Conservation (phyloP, 106 monocot genomes). For the Agapanthus africanus region DNA sequence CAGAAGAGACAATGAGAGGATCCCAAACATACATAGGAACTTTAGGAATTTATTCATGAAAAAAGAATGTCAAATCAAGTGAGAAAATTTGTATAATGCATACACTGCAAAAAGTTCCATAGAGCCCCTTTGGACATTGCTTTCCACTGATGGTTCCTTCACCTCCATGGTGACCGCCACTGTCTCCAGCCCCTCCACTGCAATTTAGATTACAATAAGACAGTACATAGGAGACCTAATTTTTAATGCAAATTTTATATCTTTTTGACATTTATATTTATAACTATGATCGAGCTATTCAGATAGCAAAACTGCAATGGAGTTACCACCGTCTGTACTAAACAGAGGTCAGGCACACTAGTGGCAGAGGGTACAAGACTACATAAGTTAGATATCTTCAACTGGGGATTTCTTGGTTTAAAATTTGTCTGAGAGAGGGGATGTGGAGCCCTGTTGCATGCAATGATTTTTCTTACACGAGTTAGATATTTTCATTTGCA, state of each 20-base stretch:
- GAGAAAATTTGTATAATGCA: conserved; percentile 9
- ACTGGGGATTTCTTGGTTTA: not conserved
- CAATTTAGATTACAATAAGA: not conserved
- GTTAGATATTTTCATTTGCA: too few relatives aligned
- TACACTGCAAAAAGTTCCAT: conserved; percentile 91
- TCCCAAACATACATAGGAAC: not conserved
- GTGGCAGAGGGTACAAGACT: not conserved
- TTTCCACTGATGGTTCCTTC: conserved; percentile 81
- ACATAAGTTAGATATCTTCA: not conserved
- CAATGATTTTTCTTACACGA: too few relatives aligned
- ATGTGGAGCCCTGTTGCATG: too few relatives aligned
- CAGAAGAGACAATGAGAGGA: not conserved
- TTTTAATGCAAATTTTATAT: not conserved
- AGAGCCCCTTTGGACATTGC: conserved; percentile 77
- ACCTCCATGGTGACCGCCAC: conserved; percentile 54
- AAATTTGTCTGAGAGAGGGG: too few relatives aligned
- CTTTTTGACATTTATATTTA: not conserved
- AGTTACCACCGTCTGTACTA: not conserved
- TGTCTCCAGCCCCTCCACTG: conserved; percentile 78
- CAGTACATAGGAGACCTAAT: not conserved
- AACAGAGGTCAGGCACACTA: not conserved
- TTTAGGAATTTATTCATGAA: not conserved
- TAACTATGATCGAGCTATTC: not conserved
- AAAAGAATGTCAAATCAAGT: not conserved
- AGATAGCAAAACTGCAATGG: not conserved